A percentile compares a stretch with the other conserved stretches of the same genome.
Conservation (phyloP, 2,329 filamentous ascomycete genomes). For the Zymoseptoria ardabiliae region DNA sequence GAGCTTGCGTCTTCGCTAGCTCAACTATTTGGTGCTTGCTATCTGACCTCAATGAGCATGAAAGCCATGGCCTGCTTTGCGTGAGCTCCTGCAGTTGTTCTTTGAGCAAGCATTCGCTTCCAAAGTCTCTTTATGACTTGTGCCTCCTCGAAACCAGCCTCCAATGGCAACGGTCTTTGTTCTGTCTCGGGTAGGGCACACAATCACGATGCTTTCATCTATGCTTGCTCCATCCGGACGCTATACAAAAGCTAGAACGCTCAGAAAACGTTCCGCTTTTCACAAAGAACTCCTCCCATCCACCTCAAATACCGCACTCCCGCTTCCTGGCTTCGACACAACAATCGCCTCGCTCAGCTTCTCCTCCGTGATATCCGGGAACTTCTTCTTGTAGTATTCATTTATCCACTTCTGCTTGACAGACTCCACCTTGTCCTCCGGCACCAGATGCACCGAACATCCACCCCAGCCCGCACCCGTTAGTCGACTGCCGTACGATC, state of each 20-base stretch:
- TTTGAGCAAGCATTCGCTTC: no score
- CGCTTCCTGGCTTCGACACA: conserved; percentile 77
- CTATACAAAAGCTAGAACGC: conserved; percentile 10
- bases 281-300: conserved; percentile 14
- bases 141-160: no score
- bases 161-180: no score
- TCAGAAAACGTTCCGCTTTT: conserved; percentile 30
- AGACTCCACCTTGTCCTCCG: conserved; percentile 68
- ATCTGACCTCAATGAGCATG: neutral
- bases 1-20: neutral
- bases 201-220: neutral
- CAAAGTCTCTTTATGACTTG: no score
- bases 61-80: neutral
- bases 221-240: neutral
- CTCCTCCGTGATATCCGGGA: conserved; percentile 60
- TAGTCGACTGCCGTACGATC: conserved; percentile 75
- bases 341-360: conserved; percentile 74
- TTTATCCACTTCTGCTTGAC: conserved; percentile 71
- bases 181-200: no score
- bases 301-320: conserved; percentile 39
- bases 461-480: conserved; percentile 97
- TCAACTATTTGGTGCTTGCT: neutral
- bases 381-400: conserved; percentile 73
- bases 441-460: conserved; percentile 88
- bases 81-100: neutral